Conservation (phyloP, 176 grass and related monocot species). For the Pharus latifolius region DNA sequence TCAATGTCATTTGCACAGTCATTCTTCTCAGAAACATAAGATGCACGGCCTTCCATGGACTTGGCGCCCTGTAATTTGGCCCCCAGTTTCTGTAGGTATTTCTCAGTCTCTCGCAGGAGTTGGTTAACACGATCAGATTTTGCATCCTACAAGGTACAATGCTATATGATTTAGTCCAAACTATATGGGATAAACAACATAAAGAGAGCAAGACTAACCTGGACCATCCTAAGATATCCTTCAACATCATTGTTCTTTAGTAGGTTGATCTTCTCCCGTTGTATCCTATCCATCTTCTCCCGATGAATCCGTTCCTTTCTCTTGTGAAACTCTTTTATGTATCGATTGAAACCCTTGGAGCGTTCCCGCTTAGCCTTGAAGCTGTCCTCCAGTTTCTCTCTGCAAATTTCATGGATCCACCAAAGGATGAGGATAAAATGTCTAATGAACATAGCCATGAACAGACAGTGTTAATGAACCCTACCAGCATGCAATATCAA, state of each 20-base stretch:
- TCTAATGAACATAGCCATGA: background rate
- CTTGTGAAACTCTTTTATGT: constrained; percentile 92
- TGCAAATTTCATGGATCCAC: constrained; percentile 19
- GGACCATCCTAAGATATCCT: constrained; percentile 97
- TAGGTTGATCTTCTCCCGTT: constrained; percentile 94
- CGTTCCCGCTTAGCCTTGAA: constrained; percentile 94
- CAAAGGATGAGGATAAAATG: background rate
- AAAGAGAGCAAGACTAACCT: constrained; percentile 42
- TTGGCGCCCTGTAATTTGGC: constrained; percentile 64
- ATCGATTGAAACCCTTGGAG: constrained; percentile 82
- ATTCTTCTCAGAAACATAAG: constrained; percentile 50
- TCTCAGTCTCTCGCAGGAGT: constrained; percentile 94
- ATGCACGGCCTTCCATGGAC: constrained; percentile 35
- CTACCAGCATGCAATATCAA: background rate
- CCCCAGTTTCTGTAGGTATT: constrained; percentile 93
- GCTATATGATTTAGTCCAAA: constrained; percentile 7
- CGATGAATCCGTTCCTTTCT: constrained; percentile 86
- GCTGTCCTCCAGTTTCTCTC: constrained; percentile 83
- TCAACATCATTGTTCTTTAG: constrained; percentile 99
- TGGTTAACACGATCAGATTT: constrained; percentile 98
- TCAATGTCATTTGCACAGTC: constrained; percentile 64
- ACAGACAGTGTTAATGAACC: background rate
- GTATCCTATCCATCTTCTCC: constrained; percentile 95
- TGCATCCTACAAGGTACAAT: constrained; percentile 64
- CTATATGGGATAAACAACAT: constrained; percentile 7